Evolutionary conservation across 2,329 filamentous ascomycete genomes (phyloP), one percentile per base, ranked within the genome.

Genomic region (Aspergillus sp.): DNA sequence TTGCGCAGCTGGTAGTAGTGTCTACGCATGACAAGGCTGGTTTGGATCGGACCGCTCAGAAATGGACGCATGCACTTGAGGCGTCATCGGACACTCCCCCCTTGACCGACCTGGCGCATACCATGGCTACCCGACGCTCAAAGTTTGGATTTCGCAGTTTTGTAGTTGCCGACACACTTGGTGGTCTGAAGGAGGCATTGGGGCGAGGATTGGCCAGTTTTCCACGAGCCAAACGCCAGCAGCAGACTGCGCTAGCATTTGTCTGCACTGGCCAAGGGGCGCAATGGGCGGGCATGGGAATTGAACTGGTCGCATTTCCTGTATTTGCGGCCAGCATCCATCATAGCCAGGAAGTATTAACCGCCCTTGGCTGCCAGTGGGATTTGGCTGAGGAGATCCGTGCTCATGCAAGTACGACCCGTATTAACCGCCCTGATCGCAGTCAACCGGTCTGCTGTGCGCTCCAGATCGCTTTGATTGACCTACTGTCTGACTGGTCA

Each of bases 201-300:
- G 11, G 10, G 10, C 32, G 11, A 36, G 32, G 32, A 2, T 36
- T 36, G 5, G 19, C 42, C 10, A 13, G 3, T 8, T 64, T 64
- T 19, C 5, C 54, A 3, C 66, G 63, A 4, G 61, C 63, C n/a
- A 59, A 36, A 42, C 63, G 65, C 15, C 59, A 63, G 21, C 58
- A 59, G 3, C 53, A 62, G 8, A 63, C 60, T 4, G 56, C 51
- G 11, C 15, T 70, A 23, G 70, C 61, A 1, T 72, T 72, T 54
- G 61, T 80, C 0, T 80, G 80, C 61, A 78, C 77, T 0, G 78
- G 79, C 1, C 79, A 81, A 50, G 78, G 79, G 21, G 77, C 77
- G 2, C 78, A 80, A 50, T 80, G 77, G 75, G 54, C 62, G 0
- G 71, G 72, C 5, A 81, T 81, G 78, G 78, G 77, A 8, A 69